Evolutionary conservation across 2,329 filamentous ascomycete species (phyloP).

Genomic region (Colletotrichum lentis): DNA sequence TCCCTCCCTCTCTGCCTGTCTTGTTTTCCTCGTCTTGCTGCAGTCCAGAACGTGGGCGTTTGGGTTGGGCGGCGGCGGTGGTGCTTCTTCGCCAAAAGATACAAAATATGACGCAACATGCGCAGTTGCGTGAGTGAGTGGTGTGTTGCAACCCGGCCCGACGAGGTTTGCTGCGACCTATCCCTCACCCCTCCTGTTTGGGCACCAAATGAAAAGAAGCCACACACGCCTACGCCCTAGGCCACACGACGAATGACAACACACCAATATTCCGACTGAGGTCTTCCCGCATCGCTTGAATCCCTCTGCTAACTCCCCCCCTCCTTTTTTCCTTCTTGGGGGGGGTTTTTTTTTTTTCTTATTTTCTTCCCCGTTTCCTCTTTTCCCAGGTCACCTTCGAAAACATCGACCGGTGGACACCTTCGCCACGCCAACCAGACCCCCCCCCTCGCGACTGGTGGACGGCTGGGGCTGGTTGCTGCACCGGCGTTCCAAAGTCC

Average conservation of each 20-base stretch:
- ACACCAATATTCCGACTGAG: no score
- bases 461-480: neutral
- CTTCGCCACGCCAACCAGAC: neutral
- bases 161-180: neutral
- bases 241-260: neutral
- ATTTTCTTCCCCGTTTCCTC: neutral
- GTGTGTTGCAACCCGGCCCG: neutral
- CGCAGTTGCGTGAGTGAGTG: neutral
- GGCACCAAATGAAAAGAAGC: neutral
- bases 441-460: neutral
- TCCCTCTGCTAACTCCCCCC: neutral
- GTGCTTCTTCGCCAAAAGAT: neutral
- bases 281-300: neutral
- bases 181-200: neutral
- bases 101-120: slow-evolving; percentile 5
- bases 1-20: neutral
- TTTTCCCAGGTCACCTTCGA: neutral
- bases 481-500: neutral
- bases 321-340: no score
- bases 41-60: neutral
- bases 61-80: neutral
- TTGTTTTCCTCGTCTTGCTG: neutral
- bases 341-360: neutral
- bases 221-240: neutral
- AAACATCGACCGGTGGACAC: neutral